Evolutionary conservation across 2,329 filamentous ascomycete genomes (phyloP).

Genomic region (Xylariaceae sp.): DNA sequence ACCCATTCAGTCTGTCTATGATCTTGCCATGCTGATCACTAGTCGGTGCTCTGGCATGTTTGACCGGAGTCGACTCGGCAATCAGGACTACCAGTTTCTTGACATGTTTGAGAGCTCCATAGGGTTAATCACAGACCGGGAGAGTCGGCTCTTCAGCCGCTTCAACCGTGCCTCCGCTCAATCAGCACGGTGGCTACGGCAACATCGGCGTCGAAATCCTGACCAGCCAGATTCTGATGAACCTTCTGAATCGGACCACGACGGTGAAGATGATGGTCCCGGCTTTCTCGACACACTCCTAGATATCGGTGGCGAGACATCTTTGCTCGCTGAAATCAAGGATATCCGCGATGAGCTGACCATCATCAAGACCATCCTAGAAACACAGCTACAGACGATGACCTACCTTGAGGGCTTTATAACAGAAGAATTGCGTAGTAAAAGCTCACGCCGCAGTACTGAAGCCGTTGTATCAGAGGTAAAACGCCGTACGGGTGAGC

Average conservation of each 20-base stretch:
- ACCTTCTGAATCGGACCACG: slow-evolving; percentile 5
- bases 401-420: slow-evolving; percentile 43
- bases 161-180: slow-evolving; percentile 56
- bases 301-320: slow-evolving; percentile 56
- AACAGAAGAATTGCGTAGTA: slow-evolving; percentile 30
- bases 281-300: slow-evolving; percentile 50
- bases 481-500: slow-evolving; percentile 51
- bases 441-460: slow-evolving; percentile 24
- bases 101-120: slow-evolving; percentile 65
- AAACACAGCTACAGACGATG: slow-evolving; percentile 44
- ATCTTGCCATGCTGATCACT: slow-evolving; percentile 58
- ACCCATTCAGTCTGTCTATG: slow-evolving; percentile 55
- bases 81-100: slow-evolving; percentile 58
- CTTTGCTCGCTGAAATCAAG: slow-evolving; percentile 58
- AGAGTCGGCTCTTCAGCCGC: slow-evolving; percentile 53
- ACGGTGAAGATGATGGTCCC: slow-evolving; percentile 24
- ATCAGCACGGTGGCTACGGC: slow-evolving; percentile 48
- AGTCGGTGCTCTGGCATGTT: slow-evolving; percentile 56
- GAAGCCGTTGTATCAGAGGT: slow-evolving; percentile 39
- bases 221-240: slow-evolving; percentile 9
- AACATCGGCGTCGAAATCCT: slow-evolving; percentile 30
- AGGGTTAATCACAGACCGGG: slow-evolving; percentile 47
- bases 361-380: slow-evolving; percentile 52
- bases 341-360: slow-evolving; percentile 64
- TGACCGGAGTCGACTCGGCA: slow-evolving; percentile 51